Percentiles rank a stretch among this genome's conserved stretches.
Evolutionary conservation across 2,329 filamentous ascomycete species (phyloP).

Genomic region (Penicillium rolfsii): DNA sequence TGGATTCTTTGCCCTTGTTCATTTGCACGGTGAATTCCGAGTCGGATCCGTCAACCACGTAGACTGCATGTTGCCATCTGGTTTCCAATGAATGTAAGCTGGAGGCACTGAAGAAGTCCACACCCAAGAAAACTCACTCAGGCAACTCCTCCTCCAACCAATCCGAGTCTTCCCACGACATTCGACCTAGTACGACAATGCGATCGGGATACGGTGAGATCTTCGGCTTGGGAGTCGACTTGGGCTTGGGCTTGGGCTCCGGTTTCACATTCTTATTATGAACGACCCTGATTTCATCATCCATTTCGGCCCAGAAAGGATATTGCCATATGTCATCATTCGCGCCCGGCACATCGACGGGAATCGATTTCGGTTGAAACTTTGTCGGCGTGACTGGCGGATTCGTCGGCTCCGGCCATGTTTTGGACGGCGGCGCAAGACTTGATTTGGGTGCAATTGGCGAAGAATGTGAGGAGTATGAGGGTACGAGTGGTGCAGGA

Average conservation of each 20-base stretch:
- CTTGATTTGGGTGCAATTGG: not conserved
- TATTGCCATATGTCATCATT: constrained; percentile 8
- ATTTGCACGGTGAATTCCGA: constrained; percentile 26
- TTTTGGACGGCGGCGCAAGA: constrained; percentile 8
- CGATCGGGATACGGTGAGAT: constrained; percentile 35
- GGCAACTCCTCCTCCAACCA: constrained; percentile 51
- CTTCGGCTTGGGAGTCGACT: constrained; percentile 19
- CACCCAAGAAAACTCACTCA: constrained; percentile 38
- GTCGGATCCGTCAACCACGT: constrained; percentile 42
- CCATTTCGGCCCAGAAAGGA: not conserved
- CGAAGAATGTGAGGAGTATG: not conserved
- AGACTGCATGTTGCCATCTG: constrained; percentile 51
- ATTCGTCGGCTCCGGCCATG: constrained; percentile 17
- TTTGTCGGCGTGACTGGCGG: constrained; percentile 4
- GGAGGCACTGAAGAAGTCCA: no score
- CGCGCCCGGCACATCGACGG: constrained; percentile 22
- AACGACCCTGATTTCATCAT: not conserved
- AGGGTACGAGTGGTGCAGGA: not conserved
- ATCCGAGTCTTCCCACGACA: constrained; percentile 46
- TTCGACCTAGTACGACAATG: constrained; percentile 46
- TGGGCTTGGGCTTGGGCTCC: constrained; percentile 9
- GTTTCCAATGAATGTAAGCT: not conserved
- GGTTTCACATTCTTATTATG: constrained; percentile 1
- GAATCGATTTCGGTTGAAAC: constrained; percentile 19
- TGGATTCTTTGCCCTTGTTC: constrained; percentile 51